These are phyloP conservation scores for Acer yangbiense DNA, from an alignment of 345 rosid genomes.

Conservation along the genomic window DNA sequence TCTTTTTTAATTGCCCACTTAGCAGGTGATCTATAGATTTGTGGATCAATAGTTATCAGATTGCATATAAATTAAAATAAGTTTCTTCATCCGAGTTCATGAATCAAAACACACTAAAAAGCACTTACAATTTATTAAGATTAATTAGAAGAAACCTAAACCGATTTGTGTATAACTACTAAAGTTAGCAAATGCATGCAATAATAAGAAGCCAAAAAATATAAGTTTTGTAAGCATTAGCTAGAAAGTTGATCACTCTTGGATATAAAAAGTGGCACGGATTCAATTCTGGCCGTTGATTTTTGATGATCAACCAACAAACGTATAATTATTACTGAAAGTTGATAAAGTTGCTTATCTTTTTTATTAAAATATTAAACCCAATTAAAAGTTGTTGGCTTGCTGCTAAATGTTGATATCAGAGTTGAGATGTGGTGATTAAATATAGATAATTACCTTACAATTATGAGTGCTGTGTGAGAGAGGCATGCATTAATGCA, in stretches of 20 bases:
- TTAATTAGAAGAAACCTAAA: not conserved
- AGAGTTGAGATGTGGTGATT: not conserved
- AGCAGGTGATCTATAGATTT: not conserved
- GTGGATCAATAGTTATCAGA: constrained; percentile 29
- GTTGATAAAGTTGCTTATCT: not conserved
- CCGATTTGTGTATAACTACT: not conserved
- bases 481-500: not conserved
- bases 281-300: not conserved
- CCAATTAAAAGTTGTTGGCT: not conserved
- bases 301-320: not conserved
- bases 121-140: not conserved
- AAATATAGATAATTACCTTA: not conserved
- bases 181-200: constrained; percentile 6
- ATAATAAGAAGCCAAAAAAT: no score
- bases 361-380: no score
- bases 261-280: not conserved
- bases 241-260: not conserved
- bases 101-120: not conserved
- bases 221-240: not conserved
- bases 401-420: not conserved
- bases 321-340: not conserved
- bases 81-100: constrained; percentile 16
- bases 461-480: not conserved
- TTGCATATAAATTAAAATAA: constrained; percentile 4
- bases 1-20: constrained; percentile 16